Evolutionary conservation across 2,329 filamentous ascomycete genomes (phyloP), one percentile per base, ranked within the genome.

Genomic region (Hypoxylon sp.): DNA sequence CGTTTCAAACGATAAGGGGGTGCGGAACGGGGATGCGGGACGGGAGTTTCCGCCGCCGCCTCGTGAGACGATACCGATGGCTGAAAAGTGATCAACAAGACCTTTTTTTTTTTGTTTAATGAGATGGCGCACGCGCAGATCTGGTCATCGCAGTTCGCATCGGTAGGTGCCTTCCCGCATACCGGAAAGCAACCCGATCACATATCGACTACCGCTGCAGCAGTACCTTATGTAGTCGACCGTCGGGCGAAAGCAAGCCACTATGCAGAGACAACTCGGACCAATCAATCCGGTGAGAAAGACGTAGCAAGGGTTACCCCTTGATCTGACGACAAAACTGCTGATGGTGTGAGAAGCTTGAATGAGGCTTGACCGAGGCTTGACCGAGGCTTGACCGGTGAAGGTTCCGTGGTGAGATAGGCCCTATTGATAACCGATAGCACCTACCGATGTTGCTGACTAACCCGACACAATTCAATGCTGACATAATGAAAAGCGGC

Each of bases 41-140:
- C 64, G 64, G 64, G 58, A 54, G 64, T 50, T 63, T 59, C 64
- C 64, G 64, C 35, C 26, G 53, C 33, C 53, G 53, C 37, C 48
- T 53, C 48, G 53, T 56, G 54, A 52, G 47, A 61, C 33, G 56
- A 55, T 44, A 37, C 42, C 24, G 17, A 54, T 48, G 63, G 39
- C 39, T 31, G 51, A 17, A 42, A 33, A 19, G n/a, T 48, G 64
- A 67, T 67, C 52, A 51, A 54, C 58, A 24, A 39, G 47, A 57
- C 24, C 6, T 6, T 31, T 31, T 31, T 31, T 33, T 52, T 31
- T 31, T 33, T 52, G 19, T 22, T 54, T n/a, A 37, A 35, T 24
- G 22, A 51, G 48, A 61, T 19, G 39, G 48, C 35, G 48, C 57
- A 53, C 33, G 19, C 44, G 47, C 57, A 35, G 26, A 53, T 53